Evolutionary conservation across 2,329 filamentous ascomycete species (phyloP), one percentile per base, ranked within the genome.

Genomic region (Aureobasidium sp.): DNA sequence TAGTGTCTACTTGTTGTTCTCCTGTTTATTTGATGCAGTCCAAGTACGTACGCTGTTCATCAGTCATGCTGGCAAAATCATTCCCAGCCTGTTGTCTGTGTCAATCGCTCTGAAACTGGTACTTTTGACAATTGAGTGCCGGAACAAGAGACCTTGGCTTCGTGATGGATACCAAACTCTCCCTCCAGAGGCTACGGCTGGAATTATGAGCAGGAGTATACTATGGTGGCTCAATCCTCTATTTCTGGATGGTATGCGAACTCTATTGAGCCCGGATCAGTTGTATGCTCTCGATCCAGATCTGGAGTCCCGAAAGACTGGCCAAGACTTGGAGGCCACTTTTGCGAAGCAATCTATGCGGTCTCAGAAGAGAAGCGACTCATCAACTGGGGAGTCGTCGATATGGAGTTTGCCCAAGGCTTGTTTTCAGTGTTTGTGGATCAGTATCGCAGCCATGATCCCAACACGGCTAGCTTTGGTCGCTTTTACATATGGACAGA

Each of bases 211-310:
- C 15, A 42, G 53, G 15, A 42, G 36, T 11, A 20, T 56, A 4
- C 25, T 56, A 5, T 56, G 53, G 53, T 56, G 53, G 53, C 38
- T 56, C 3, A 56, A 56, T 29, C 38, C 36, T 13, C 23, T 56
- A 6, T 56, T 56, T 15, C 6, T 43, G 7, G 29, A 6, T 13
- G 53, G 53, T 11, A 20, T 56, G 23, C 53, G 53, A 18, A 56
- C 36, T 20, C 36, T 56, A 2, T 20, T 56, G 16, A 13, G 8
- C 9, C 53, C 29, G 9, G 38, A 56, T n/a, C 23, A 56, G 13
- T 20, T 56, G 16, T 42, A 42, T 29, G 36, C 36, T 18, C 42
- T 42, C 13, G 36, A 42, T 43, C 36, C 53, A 9, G 38, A 56
- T 6, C 7, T 56, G 38, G 16, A 25, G 4, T 31, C 38, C 27